Conservation (phyloP, 345 rosid species). For the Lumnitzera littorea region DNA sequence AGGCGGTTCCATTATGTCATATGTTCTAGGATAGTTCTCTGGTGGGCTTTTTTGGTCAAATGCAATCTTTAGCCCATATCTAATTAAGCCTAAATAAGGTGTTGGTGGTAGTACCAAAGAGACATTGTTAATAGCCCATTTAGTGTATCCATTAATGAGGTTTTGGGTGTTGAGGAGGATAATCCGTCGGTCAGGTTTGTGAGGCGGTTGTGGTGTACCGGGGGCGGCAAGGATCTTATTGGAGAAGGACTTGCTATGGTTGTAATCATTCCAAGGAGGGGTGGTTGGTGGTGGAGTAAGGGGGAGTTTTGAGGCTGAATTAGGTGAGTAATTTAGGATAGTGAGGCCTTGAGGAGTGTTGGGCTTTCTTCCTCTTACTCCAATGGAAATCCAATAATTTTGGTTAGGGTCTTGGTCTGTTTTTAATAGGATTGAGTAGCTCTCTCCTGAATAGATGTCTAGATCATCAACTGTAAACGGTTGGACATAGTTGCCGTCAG, state of each 20-base stretch:
- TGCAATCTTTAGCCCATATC: constrained; percentile 26
- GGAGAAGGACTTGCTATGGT: constrained; percentile 46
- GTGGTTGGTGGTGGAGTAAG: constrained; percentile 46
- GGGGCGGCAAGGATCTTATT: constrained; percentile 26
- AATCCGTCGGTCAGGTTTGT: constrained; percentile 26
- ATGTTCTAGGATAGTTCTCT: constrained; percentile 23
- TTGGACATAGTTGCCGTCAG: constrained; percentile 69
- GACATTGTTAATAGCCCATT: constrained; percentile 77
- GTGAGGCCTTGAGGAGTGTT: constrained; percentile 57
- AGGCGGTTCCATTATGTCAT: constrained; percentile 52
- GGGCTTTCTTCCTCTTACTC: constrained; percentile 55
- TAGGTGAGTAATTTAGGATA: constrained; percentile 42
- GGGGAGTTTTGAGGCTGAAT: constrained; percentile 36
- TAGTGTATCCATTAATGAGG: constrained; percentile 37
- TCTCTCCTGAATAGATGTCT: constrained; percentile 81
- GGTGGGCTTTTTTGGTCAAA: constrained; percentile 44
- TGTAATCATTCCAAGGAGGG: constrained; percentile 61
- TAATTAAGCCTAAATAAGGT: constrained; percentile 72
- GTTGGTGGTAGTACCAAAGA: constrained; percentile 58
- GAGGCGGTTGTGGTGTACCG: constrained; percentile 44
- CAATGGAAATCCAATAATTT: constrained; percentile 59
- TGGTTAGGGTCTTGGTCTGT: constrained; percentile 45
- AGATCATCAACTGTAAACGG: constrained; percentile 52
- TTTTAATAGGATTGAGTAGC: constrained; percentile 59
- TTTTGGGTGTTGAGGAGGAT: constrained; percentile 76